Percentiles rank a stretch among this genome's conserved stretches.
Evolutionary conservation across 2,329 filamentous ascomycete genomes (phyloP).

Genomic region (Hypoxylon sp.): DNA sequence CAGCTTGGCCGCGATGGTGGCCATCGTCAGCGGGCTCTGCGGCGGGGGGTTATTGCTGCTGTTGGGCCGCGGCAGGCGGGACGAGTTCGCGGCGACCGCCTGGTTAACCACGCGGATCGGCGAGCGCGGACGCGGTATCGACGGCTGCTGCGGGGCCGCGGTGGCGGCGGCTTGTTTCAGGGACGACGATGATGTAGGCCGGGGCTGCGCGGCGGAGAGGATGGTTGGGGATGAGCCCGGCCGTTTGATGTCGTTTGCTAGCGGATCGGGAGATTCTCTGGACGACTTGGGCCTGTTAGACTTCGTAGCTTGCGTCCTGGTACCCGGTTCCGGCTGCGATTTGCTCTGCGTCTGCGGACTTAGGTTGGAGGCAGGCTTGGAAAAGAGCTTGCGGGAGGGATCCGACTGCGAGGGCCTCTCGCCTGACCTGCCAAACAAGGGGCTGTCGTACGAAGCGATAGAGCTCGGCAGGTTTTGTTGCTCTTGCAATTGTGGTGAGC

Average conservation of each 20-base stretch:
- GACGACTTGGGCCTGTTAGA: slow-evolving; percentile 18
- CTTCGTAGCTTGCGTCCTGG: neutral
- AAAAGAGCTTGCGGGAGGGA: slow-evolving; percentile 44
- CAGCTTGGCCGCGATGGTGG: slow-evolving; percentile 68
- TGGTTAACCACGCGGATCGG: slow-evolving; percentile 14
- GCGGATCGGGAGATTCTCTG: slow-evolving; percentile 24
- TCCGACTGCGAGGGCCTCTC: slow-evolving; percentile 43
- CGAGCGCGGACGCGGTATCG: slow-evolving; percentile 18
- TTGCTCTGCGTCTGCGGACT: slow-evolving; percentile 22
- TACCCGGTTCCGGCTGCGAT: slow-evolving; percentile 24
- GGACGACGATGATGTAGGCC: slow-evolving; percentile 20
- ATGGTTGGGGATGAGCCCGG: slow-evolving; percentile 31
- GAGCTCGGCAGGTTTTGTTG: slow-evolving; percentile 28
- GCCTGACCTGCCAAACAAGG: slow-evolving; percentile 45
- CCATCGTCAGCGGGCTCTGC: slow-evolving; percentile 67
- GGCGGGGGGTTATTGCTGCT: slow-evolving; percentile 49
- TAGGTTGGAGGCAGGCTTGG: slow-evolving; percentile 34
- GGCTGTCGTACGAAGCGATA: slow-evolving; percentile 43
- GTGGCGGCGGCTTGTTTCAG: slow-evolving; percentile 1
- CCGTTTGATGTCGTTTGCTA: slow-evolving; percentile 26
- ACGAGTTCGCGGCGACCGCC: slow-evolving; percentile 31
- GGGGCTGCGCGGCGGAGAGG: slow-evolving; percentile 4
- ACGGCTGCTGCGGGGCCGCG: slow-evolving; percentile 3
- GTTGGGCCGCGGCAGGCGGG: slow-evolving; percentile 48
- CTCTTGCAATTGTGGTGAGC: slow-evolving; percentile 26